Base-by-base conservation (phyloP, 352 stramenopile genomes). In the Globisporangium cylindrosporum region DNA sequence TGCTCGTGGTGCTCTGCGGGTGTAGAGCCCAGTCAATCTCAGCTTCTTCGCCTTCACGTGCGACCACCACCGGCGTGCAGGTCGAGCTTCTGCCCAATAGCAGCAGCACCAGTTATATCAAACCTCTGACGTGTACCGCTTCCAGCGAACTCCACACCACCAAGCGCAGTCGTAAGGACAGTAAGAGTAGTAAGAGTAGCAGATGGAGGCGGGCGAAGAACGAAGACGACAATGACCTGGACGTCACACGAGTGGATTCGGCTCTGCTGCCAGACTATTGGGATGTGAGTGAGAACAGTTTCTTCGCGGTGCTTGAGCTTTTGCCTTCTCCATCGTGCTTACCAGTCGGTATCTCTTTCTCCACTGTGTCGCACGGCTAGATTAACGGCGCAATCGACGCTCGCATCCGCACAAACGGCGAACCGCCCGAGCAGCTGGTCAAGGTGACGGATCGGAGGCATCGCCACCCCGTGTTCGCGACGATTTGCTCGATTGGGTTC, bases 371-470 rank as follows among this genome's bases (percentile, higher is more conserved):
- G 69, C 63, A 72, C 4, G 61, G 54, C 7, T 25, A 15, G 7
- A 6, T 27, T 2, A 36, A 5, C 14, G 27, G 61, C 4, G n/a
- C 64, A 25, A 49, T 75, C 51, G 29, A 79, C 57, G 59, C 65
- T 27, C 73, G 74, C 0, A 79, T 91, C 38, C 59, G 62, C 10
- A 85, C 77, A 0, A 92, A 88, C 57, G 82, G 73, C 22, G 84
- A 92, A 12, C 61, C 78, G 9, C 82, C 81, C 2, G 82, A 91
- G 38, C 84, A 92, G 61, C 74, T 92, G 38, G 81, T 92, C 60
- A 92, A 92, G 58, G 84, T 92, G 51, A 92, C 84, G 5, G 81
- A 92, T 70, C 74, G 78, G 15, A 74, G 74, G 22, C 84, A 92
- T 70, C 79, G 81, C 25, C 86, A 89, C 65, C 84, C 84, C 1